Percentiles rank a stretch among this genome's conserved stretches.
Evolutionary conservation across 2,329 filamentous ascomycete genomes (phyloP).

Genomic region (Amauroascus verrucosus): DNA sequence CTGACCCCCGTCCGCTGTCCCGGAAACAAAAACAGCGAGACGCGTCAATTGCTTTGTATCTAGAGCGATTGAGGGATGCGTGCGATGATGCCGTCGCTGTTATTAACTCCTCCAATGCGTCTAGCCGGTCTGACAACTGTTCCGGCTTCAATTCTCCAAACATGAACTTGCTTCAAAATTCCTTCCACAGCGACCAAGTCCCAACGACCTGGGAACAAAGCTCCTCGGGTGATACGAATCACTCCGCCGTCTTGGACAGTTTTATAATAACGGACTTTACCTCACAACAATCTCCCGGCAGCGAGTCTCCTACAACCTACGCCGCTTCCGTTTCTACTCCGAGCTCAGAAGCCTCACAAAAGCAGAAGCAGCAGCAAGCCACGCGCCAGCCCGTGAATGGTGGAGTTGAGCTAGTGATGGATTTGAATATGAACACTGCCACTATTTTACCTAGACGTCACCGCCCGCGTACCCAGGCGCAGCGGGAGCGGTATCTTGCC

Average conservation of each 20-base stretch:
- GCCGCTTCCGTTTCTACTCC: slow-evolving; percentile 11
- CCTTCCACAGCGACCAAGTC: slow-evolving; percentile 5
- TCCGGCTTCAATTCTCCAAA: slow-evolving; percentile 4
- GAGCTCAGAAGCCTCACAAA: slow-evolving; percentile 1
- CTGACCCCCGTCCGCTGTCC: slow-evolving; percentile 27
- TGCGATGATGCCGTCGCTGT: slow-evolving; percentile 16
- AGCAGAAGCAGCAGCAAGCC: neutral
- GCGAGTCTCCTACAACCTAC: neutral
- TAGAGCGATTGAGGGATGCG: slow-evolving; percentile 30
- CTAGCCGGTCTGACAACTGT: neutral
- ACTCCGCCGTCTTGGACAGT: slow-evolving; percentile 16
- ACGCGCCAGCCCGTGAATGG: slow-evolving; percentile 16
- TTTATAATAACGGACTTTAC: neutral
- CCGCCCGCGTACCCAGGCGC: slow-evolving; percentile 33
- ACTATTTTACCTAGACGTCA: slow-evolving; percentile 36
- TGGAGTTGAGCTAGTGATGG: slow-evolving; percentile 32
- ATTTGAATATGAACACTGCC: slow-evolving; percentile 36
- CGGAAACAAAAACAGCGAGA: slow-evolving; percentile 35
- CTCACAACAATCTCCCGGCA: slow-evolving; percentile 7
- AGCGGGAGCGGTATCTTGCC: slow-evolving; percentile 37
- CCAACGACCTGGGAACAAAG: slow-evolving; percentile 11
- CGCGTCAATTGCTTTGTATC: slow-evolving; percentile 33
- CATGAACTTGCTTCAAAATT: neutral
- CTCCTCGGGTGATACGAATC: slow-evolving; percentile 17
- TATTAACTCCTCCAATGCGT: slow-evolving; percentile 7